Conservation (phyloP, 805 yeast genomes). For the Dipodascus geniculatus region DNA sequence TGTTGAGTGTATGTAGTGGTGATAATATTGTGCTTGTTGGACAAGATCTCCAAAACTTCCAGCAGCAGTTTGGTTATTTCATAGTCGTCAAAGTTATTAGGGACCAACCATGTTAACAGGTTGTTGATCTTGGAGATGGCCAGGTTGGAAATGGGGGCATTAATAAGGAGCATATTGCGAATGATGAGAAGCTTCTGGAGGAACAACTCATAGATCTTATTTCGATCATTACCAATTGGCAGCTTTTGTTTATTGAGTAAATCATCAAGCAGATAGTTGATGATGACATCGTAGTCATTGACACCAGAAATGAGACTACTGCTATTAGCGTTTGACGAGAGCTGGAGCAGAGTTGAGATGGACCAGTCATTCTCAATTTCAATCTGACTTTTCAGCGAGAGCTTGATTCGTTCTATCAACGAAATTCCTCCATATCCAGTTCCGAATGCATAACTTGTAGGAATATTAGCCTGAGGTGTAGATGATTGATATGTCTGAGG, state of each 20-base stretch:
- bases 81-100: background rate
- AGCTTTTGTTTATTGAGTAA: background rate
- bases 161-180: background rate
- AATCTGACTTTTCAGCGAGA: conserved; percentile 58
- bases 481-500: background rate
- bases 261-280: background rate
- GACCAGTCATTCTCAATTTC: conserved; percentile 65
- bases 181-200: background rate
- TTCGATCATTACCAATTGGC: background rate
- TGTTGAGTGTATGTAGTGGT: background rate
- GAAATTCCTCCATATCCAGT: conserved; percentile 45
- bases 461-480: background rate
- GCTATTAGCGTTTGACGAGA: conserved; percentile 25
- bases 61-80: background rate
- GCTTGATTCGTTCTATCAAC: conserved; percentile 49
- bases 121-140: background rate
- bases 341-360: conserved; percentile 37
- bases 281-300: background rate
- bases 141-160: background rate
- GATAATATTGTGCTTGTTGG: background rate
- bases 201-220: background rate
- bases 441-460: conserved; percentile 8
- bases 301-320: background rate
- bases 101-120: background rate
- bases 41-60: background rate